Base-by-base conservation (phyloP, 177 flowering plant genomes). In the Vitis hybrid region DNA sequence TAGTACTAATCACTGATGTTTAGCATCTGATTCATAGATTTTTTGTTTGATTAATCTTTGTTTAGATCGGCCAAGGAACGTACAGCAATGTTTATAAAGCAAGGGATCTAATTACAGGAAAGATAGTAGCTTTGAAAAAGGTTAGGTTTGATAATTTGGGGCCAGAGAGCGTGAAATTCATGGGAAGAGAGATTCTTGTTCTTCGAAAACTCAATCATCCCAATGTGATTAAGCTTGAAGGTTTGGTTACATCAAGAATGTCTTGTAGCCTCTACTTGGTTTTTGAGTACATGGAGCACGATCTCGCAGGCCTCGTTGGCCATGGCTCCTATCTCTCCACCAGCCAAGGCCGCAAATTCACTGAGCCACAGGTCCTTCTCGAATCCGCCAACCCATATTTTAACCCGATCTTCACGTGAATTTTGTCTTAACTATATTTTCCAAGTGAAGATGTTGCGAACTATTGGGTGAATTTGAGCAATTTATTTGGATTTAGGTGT, bases 11-110 rank as follows among this genome's bases (percentile, higher is more conserved):
- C 7, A 8, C 27, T 62, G 15, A 46, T 13, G 10, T 52, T 57
- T 11, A 11, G 48, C 17, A 35, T 67, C 50, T 56, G 2, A 18
- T 65, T 51, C 52, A n/a, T 67, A 65, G 55, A 30, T 18, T 35
- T 30, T 60, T 60, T 74, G 17, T 18, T 52, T 67, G 69, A 18
- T 62, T 68, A 11, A 60, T 49, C 18, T 24, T 71, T 62, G 35
- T 74, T 49, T 73, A 90, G 94, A 88, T 91, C 73, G 97, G 97
- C 68, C 97, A 92, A 80, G 97, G 97, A 57, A 91, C 97, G 1
- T 92, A 92, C 64, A 92, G 97, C 84, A 92, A 91, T 83, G 97
- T 92, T 54, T 92, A 92, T 65, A 91, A 90, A 76, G 97, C 97
- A 3, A 86, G 85, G 55, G 94, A 91, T 72, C 78, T 87, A 11